Percentiles rank a stretch among this genome's conserved stretches.
Evolutionary conservation across 305 asterid genomes (phyloP).

Genomic region (Plantago coronopus): DNA sequence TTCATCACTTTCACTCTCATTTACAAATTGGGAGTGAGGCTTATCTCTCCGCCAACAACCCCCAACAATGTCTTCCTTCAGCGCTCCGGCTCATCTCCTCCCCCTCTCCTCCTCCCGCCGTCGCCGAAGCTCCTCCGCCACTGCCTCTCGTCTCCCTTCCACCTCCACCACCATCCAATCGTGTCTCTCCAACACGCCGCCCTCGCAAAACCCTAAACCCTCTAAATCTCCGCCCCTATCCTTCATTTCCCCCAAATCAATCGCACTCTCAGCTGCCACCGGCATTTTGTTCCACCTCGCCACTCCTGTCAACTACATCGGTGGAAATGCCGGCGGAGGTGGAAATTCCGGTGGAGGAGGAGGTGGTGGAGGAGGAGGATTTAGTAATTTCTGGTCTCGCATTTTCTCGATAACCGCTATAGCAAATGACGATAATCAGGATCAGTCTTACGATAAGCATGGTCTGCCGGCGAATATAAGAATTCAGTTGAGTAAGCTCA

Average conservation of each 20-base stretch:
- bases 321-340: constrained; percentile 36
- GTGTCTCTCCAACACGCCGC: constrained; percentile 23
- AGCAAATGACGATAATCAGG: constrained; percentile 75
- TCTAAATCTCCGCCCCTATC: constrained; percentile 27
- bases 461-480: constrained; percentile 82
- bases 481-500: constrained; percentile 73
- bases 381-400: constrained; percentile 57
- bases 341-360: constrained; percentile 41
- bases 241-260: constrained; percentile 33
- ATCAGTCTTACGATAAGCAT: constrained; percentile 81
- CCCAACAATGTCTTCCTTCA: constrained; percentile 47
- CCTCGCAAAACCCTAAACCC: constrained; percentile 58
- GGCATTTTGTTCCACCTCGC: constrained; percentile 45
- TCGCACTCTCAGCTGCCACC: constrained; percentile 46
- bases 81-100: constrained; percentile 45
- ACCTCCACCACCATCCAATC: constrained; percentile 35
- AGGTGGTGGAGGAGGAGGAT: constrained; percentile 48
- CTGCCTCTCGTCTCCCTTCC: constrained; percentile 22
- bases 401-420: constrained; percentile 48
- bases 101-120: constrained; percentile 38
- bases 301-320: constrained; percentile 26
- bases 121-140: constrained; percentile 19
- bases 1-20: no score
- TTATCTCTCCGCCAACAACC: constrained; percentile 19
- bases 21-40: constrained; percentile 1